A percentile compares a stretch with the other conserved stretches of the same genome.
Evolutionary conservation across 768 basidiomycete species (phyloP).

Genomic region (Pleurotus giganteus): DNA sequence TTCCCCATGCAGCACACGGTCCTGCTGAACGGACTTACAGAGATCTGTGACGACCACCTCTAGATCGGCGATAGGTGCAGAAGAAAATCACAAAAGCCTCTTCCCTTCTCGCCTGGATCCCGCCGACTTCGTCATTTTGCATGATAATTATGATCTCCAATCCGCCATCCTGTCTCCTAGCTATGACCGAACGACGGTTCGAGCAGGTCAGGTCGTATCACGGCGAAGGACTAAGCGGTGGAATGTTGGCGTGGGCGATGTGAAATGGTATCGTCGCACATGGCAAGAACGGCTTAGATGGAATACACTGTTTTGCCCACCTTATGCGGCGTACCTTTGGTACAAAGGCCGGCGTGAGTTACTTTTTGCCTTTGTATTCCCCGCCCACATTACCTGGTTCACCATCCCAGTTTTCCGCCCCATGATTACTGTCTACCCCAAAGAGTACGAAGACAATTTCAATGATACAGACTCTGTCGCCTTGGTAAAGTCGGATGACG

Average conservation of each 20-base stretch:
- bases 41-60: constrained; percentile 50
- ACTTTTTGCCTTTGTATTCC: background rate
- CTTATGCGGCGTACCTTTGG: constrained; percentile 6
- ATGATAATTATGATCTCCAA: constrained; percentile 41
- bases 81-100: constrained; percentile 26
- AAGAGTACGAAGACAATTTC: constrained; percentile 4
- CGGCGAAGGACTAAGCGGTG: constrained; percentile 32
- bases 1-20: background rate
- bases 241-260: constrained; percentile 15
- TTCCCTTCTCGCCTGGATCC: constrained; percentile 29
- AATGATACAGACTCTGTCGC: constrained; percentile 6
- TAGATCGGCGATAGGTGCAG: constrained; percentile 46
- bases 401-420: background rate
- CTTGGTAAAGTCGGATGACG: constrained; percentile 4
- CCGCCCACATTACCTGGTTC: background rate
- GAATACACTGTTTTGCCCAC: constrained; percentile 2
- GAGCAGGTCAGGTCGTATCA: constrained; percentile 42
- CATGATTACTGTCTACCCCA: background rate
- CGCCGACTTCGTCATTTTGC: constrained; percentile 61
- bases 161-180: constrained; percentile 48
- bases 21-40: constrained; percentile 26
- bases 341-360: background rate
- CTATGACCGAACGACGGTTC: constrained; percentile 51
- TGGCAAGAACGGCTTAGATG: constrained; percentile 6
- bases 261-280: constrained; percentile 9